Conservation (phyloP, 441 rosid genomes). For the Hura crepitans region DNA sequence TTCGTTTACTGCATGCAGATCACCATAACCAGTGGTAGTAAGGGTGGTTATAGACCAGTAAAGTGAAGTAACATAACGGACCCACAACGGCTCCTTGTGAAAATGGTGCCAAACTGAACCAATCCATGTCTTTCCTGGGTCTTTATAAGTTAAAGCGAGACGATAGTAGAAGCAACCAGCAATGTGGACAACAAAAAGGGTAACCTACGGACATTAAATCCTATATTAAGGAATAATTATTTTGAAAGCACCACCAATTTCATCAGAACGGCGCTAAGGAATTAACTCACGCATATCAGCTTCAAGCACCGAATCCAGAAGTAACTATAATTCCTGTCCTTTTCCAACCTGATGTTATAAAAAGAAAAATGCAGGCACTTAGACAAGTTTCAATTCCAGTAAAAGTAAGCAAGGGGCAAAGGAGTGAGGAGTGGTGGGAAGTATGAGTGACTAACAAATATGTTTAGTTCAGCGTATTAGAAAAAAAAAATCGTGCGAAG, state of each 20-base stretch:
- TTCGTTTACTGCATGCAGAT: slow-evolving; percentile 63
- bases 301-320: slow-evolving; percentile 58
- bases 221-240: slow-evolving; percentile 3
- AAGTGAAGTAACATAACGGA: slow-evolving; percentile 52
- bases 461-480: background rate
- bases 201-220: slow-evolving; percentile 46
- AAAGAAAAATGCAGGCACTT: background rate
- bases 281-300: slow-evolving; percentile 62
- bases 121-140: slow-evolving; percentile 57
- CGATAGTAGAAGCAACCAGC: slow-evolving; percentile 69
- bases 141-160: slow-evolving; percentile 42
- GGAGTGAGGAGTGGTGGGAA: background rate
- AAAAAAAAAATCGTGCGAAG: background rate
- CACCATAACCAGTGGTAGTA: slow-evolving; percentile 81
- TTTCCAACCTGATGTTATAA: slow-evolving; percentile 56
- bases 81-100: slow-evolving; percentile 24
- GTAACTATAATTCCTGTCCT: slow-evolving; percentile 68
- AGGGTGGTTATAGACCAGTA: slow-evolving; percentile 86
- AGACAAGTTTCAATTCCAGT: background rate
- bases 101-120: slow-evolving; percentile 43
- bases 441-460: background rate
- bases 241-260: background rate
- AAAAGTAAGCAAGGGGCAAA: background rate
- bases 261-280: background rate
- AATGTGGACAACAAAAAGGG: slow-evolving; percentile 64